Evolutionary conservation across 78 protist genomes (phyloP).

Genomic region (Chrysochromulina tobinii): DNA sequence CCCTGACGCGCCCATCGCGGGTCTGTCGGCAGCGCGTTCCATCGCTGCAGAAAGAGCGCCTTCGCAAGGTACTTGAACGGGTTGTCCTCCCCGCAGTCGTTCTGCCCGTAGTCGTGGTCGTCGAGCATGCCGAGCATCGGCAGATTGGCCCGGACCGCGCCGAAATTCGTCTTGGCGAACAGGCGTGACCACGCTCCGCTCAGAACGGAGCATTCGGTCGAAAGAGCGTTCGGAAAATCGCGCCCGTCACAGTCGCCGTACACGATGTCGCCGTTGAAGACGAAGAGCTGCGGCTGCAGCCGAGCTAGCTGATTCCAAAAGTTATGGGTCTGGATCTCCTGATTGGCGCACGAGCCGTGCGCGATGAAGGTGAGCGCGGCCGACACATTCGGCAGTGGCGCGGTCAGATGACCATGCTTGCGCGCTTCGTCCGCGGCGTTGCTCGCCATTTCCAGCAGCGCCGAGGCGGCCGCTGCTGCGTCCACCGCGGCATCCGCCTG

Average conservation of each 20-base stretch:
- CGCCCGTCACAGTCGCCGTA: not conserved
- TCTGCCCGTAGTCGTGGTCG: constrained; percentile 27
- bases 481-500: too few species aligned
- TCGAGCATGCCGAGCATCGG: not conserved
- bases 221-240: too few species aligned
- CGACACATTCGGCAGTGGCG: too few species aligned
- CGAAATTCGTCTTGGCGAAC: not conserved
- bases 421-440: too few species aligned
- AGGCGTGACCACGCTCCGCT: not conserved
- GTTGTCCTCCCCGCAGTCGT: constrained; percentile 2
- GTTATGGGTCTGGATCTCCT: too few species aligned
- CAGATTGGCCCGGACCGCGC: not conserved
- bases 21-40: not conserved
- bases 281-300: not conserved
- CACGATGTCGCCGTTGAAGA: constrained; percentile 5
- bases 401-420: too few species aligned
- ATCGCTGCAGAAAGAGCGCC: not conserved
- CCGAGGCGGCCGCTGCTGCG: too few species aligned
- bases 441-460: too few species aligned
- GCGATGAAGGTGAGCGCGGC: too few species aligned
- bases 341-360: too few species aligned
- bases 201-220: not conserved
- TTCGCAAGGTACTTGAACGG: not conserved
- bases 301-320: too few species aligned
- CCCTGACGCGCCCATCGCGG: not conserved